Conservation (phyloP, 257 asterid genomes). For the Nemophila menziesii region DNA sequence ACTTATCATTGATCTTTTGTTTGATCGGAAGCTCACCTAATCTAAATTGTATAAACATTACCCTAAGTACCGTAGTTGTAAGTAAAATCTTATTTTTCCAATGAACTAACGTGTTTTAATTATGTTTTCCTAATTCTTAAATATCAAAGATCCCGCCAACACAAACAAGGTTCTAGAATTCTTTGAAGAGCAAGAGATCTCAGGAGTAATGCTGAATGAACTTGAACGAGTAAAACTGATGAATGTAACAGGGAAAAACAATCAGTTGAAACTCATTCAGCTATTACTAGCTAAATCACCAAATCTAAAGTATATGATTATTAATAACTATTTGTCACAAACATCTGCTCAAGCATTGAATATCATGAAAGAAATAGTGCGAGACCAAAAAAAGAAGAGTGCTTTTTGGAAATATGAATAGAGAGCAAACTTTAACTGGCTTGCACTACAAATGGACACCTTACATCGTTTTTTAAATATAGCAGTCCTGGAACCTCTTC, state of each 20-base stretch:
- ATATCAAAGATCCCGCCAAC: not conserved
- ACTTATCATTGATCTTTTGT: not conserved
- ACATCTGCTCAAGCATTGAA: not conserved
- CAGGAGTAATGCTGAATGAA: constrained; percentile 1
- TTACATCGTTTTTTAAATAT: no score
- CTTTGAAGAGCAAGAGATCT: constrained; percentile 4
- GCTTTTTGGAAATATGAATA: no score
- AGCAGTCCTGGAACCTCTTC: no score
- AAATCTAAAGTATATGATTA: constrained; percentile 7
- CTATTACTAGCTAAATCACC: constrained; percentile 8
- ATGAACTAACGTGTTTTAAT: not conserved
- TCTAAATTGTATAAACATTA: no score
- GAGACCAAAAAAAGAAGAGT: not conserved
- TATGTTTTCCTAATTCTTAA: not conserved
- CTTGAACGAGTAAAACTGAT: constrained; percentile 9
- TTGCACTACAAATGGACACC: no score
- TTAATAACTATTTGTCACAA: not conserved
- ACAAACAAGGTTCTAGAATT: not conserved
- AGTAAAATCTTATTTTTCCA: not conserved
- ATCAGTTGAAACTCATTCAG: constrained; percentile 8
- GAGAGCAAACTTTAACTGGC: no score
- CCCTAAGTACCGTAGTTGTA: not conserved
- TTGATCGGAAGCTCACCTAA: not conserved
- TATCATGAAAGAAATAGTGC: not conserved
- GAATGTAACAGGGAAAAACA: not conserved